Evolutionary conservation across 257 asterid genomes (phyloP).

Genomic region (Petunia axillaris): DNA sequence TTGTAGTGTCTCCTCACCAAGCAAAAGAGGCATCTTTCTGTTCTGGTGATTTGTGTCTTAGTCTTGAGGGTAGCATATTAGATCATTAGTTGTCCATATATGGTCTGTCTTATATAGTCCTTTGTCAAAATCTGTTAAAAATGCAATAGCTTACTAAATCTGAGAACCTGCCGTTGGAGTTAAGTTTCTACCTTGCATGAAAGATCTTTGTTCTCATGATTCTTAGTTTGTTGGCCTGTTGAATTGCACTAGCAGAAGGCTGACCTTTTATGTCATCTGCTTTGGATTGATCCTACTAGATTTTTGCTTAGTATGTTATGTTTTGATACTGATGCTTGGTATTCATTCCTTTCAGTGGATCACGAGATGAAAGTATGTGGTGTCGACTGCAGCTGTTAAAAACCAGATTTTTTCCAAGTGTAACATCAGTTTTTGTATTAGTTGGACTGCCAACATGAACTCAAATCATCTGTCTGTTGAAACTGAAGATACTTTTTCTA

Average conservation of each 20-base stretch:
- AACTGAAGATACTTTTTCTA: conserved; percentile 54
- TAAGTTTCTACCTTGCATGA: no score
- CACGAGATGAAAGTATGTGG: conserved; percentile 37
- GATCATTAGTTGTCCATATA: background rate
- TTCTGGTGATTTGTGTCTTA: background rate
- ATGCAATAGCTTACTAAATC: no score
- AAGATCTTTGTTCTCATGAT: background rate
- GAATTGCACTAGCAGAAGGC: background rate
- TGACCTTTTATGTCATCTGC: background rate
- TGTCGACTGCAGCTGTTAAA: conserved; percentile 32
- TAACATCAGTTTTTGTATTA: conserved; percentile 23
- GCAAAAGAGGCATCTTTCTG: background rate
- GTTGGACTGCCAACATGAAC: conserved; percentile 40
- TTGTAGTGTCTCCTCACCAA: background rate
- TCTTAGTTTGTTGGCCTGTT: background rate
- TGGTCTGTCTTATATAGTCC: background rate
- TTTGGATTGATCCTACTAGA: background rate
- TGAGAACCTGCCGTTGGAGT: no score
- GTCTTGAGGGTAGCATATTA: background rate
- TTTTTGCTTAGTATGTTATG: background rate
- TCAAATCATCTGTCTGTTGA: conserved; percentile 48
- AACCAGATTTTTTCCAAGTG: conserved; percentile 23
- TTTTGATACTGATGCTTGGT: conserved; percentile 37
- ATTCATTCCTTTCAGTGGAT: conserved; percentile 39
- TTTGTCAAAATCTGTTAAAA: background rate